Evolutionary conservation across 2,329 filamentous ascomycete species (phyloP).

Genomic region (Claviceps sp.): DNA sequence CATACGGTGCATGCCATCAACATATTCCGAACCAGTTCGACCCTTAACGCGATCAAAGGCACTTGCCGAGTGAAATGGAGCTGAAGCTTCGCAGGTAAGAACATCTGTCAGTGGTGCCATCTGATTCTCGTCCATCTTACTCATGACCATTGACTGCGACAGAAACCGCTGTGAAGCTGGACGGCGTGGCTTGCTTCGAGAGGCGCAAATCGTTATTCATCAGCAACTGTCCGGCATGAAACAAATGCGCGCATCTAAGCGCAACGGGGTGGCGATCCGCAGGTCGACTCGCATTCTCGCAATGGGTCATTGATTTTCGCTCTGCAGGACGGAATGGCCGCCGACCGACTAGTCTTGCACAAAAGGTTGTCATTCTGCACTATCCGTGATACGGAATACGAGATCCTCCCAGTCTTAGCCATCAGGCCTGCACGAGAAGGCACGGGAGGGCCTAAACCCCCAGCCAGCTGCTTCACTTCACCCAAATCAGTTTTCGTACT

Average conservation of each 20-base stretch:
- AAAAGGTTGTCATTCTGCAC: not conserved
- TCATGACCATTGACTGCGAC: not conserved
- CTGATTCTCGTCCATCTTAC: too few relatives aligned
- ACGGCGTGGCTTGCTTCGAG: not conserved
- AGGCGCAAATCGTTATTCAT: not conserved
- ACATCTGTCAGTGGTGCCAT: not conserved
- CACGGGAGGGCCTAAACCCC: not conserved
- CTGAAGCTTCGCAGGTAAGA: not conserved
- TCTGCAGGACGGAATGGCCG: not conserved
- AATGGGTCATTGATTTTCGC: too few relatives aligned
- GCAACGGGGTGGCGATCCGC: not conserved
- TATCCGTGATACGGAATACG: not conserved
- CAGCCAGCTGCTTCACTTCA: not conserved
- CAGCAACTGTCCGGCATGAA: not conserved
- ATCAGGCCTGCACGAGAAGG: not conserved
- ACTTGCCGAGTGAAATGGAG: not conserved
- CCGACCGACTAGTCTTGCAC: not conserved
- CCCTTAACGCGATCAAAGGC: not conserved
- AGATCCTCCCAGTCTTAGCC: too few relatives aligned
- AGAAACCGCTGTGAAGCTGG: not conserved
- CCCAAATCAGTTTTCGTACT: not conserved
- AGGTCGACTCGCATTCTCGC: not conserved
- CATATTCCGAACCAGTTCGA: not conserved
- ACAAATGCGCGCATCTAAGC: not conserved
- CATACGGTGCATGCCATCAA: too few relatives aligned